Evolutionary conservation across 768 basidiomycete species (phyloP).

Genomic region (Lyophyllum decastes): DNA sequence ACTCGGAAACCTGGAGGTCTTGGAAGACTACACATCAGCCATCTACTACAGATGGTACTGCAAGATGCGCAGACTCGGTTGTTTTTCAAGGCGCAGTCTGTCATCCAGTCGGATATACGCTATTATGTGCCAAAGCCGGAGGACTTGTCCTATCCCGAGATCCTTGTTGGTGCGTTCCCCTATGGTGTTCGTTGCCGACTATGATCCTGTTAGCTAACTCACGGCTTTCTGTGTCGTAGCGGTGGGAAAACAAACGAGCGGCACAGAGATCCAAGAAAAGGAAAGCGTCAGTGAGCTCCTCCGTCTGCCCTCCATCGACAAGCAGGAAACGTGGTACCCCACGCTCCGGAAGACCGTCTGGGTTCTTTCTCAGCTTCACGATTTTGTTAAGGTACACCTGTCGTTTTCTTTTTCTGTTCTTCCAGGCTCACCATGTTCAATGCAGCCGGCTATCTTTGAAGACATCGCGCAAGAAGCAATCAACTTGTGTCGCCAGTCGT

Average conservation of each 20-base stretch:
- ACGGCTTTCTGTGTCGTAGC: constrained; percentile 27
- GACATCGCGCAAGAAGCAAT: constrained; percentile 96
- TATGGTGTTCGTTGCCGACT: not conserved
- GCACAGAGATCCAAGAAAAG: constrained; percentile 60
- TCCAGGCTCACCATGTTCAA: not conserved
- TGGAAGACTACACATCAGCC: constrained; percentile 72
- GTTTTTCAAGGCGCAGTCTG: constrained; percentile 94
- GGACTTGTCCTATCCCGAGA: constrained; percentile 87
- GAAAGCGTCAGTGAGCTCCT: constrained; percentile 71
- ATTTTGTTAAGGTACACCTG: constrained; percentile 82
- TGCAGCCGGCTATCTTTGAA: constrained; percentile 90
- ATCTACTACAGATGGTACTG: constrained; percentile 83
- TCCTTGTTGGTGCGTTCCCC: constrained; percentile 62
- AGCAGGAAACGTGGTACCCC: constrained; percentile 90
- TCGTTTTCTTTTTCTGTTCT: not conserved
- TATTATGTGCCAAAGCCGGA: constrained; percentile 76
- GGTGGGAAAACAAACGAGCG: constrained; percentile 43
- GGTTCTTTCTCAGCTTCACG: constrained; percentile 87
- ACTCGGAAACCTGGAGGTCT: constrained; percentile 36
- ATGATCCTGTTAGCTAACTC: not conserved
- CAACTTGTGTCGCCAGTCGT: constrained; percentile 76
- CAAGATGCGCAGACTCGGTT: constrained; percentile 96
- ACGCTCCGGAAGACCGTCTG: constrained; percentile 86
- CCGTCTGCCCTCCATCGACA: constrained; percentile 67
- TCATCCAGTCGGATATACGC: constrained; percentile 86